Base-by-base conservation (phyloP, 176 grass and related monocot genomes). In the Rhynchospora tenuis region DNA sequence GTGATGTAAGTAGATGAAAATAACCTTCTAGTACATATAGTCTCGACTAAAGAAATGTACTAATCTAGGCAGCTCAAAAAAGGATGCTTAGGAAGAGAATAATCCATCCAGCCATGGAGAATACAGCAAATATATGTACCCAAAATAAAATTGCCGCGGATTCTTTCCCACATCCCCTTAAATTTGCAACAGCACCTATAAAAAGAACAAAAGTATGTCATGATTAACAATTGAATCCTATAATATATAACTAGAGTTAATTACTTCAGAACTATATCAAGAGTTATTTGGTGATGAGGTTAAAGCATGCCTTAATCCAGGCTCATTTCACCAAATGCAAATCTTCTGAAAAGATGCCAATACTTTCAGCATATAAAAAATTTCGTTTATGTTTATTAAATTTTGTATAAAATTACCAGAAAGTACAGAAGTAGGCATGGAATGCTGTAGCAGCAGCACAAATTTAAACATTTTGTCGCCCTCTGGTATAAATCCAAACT, bases 401-500 rank as follows among this genome's bases (percentile, higher is more conserved):
- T 47, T 31, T n/a, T 55, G 26, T 54, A 28, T 54, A 16, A 81
- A 38, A 50, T 20, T 96, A 99, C 97, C 97, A 87, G 97, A 99
- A 81, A 99, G 44, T 70, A 99, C 97, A 19, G 97, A 99, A 78
- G 97, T 99, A 76, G 97, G 97, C 97, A 99, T 99, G 24, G 97
- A 85, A 86, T 99, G 91, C 71, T 99, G 97, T 42, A 99, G 89
- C 60, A 99, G 86, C 17, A 99, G 80, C 64, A 99, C 89, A 86
- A 99, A 99, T 89, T 96, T 99, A 83, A 99, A 95, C 97, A 99
- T 99, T 81, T 93, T 99, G 83, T 99, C 97, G 16, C 71, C 97
- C 80, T 85, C 84, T 12, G 97, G 97, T 55, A 96, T 89, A 73
- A 99, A 93, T 78, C 91, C 89, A 31, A 99, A 93, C 64, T 89